Base-by-base conservation (phyloP, 2,329 filamentous ascomycete species). In the Ophiostoma populinum region DNA sequence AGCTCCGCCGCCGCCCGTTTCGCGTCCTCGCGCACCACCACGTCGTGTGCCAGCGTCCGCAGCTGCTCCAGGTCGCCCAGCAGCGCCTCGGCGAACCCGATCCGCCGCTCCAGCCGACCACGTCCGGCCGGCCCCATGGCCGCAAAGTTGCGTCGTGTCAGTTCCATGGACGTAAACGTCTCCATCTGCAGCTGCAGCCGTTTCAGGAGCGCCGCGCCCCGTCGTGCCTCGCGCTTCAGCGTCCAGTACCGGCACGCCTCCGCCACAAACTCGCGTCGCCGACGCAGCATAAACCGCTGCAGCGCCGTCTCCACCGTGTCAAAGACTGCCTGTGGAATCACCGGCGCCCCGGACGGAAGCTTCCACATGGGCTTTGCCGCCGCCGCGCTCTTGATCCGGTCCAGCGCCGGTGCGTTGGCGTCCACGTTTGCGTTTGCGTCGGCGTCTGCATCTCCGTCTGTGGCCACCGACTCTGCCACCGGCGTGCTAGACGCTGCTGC, bases 211-310 rank as follows among this genome's bases (percentile, higher is more conserved):
- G 90, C 83, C 20, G 90, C 90, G 31, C 90, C 90, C 39, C 90
- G 70, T 22, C 90, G 75, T 42, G 87, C 81, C 54, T 98, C 90
- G 37, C 90, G 74, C 59, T 98, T 98, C 43, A 98, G 57, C 0
- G 90, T 95, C 90, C 90, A 98, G 56, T 95, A 98, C 46, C 83
- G 85, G 58, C 87, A 95, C 2, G 81, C 81, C 54, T 94, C 87
- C 38, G 83, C 78, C 3, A 92, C 76, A 52, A 83, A 98, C 41
- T 94, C 86, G 51, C 92, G 93, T 35, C 85, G 74, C 51, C 90
- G 92, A 20, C 79, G 73, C 39, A 74, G 60, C 24, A 72, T 71
- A 52, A 95, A 95, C 32, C 82, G 75, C 42, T 77, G 71, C 22
- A 98, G 65, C 0, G 86, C 81, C 29, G 72, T 71, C 46, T 93